Evolutionary conservation across 2,329 filamentous ascomycete genomes (phyloP).

Genomic region (Dactylonectria estremocensis): DNA sequence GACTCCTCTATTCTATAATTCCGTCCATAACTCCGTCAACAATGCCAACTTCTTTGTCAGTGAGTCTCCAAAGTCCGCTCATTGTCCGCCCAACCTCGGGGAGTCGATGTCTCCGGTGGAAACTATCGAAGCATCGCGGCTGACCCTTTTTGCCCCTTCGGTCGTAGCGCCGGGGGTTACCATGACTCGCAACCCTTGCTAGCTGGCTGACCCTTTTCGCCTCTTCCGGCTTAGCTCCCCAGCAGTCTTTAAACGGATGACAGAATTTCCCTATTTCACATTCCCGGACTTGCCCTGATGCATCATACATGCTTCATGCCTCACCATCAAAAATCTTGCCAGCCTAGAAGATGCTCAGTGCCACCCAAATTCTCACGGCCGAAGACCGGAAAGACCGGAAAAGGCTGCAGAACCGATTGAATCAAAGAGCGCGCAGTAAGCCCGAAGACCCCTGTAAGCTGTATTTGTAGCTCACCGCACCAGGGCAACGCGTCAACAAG

Average conservation of each 20-base stretch:
- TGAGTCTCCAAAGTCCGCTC: no score
- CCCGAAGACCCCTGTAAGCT: not conserved
- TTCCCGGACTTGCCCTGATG: no score
- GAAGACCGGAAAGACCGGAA: constrained; percentile 31
- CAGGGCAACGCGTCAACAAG: constrained; percentile 23
- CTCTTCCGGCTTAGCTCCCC: constrained; percentile 6
- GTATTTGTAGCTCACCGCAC: not conserved
- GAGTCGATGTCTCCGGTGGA: not conserved
- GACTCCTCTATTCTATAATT: no score
- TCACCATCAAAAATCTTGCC: no score
- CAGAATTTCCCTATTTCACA: no score
- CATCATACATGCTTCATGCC: no score
- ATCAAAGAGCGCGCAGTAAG: constrained; percentile 39
- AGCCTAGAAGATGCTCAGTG: not conserved
- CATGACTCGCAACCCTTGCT: not conserved
- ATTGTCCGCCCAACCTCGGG: no score
- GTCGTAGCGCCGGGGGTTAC: constrained; percentile 28
- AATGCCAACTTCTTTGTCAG: no score
- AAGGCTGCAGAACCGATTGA: constrained; percentile 32
- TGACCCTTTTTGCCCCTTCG: constrained; percentile 35
- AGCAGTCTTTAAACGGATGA: no score
- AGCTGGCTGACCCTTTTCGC: constrained; percentile 34
- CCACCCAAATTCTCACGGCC: not conserved
- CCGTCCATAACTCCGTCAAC: not conserved
- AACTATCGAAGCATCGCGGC: constrained; percentile 13